Percentiles rank a stretch among this genome's conserved stretches.
These are phyloP conservation scores for Curvularia spicifera DNA, from an alignment of 2,329 filamentous ascomycete species.

Conservation along the genomic window DNA sequence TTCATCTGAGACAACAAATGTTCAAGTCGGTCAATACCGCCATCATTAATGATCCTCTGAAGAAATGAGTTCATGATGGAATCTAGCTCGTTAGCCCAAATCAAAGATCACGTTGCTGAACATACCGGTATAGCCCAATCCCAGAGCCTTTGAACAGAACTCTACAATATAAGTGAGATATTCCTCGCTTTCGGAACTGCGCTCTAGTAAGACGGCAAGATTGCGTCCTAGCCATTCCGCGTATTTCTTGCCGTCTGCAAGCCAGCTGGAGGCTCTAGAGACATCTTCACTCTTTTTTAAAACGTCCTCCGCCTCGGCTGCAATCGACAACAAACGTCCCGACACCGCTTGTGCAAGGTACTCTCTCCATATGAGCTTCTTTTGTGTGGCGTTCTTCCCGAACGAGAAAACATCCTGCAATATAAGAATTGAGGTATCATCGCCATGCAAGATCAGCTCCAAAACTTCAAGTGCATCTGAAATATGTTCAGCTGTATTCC, in stretches of 20 bases:
- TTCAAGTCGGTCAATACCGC: constrained; percentile 32
- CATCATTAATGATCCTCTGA: constrained; percentile 19
- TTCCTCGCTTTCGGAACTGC: constrained; percentile 47
- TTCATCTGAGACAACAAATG: constrained; percentile 54
- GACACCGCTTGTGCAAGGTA: constrained; percentile 64
- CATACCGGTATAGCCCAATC: constrained; percentile 72
- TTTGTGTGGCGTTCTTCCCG: constrained; percentile 53
- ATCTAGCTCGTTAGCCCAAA: constrained; percentile 27
- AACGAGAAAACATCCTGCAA: constrained; percentile 54
- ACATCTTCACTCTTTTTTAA: constrained; percentile 46
- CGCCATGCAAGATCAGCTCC: constrained; percentile 52
- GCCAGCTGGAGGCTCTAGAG: constrained; percentile 58
- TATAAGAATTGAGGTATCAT: constrained; percentile 52
- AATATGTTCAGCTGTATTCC: constrained; percentile 43
- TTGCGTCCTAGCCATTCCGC: constrained; percentile 74
- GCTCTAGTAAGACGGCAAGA: constrained; percentile 59
- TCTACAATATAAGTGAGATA: constrained; percentile 41
- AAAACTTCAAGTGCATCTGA: constrained; percentile 55
- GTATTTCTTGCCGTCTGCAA: constrained; percentile 69
- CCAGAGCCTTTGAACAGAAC: constrained; percentile 65
- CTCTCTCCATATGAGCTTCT: constrained; percentile 68
- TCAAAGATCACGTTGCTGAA: background rate
- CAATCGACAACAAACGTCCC: constrained; percentile 64
- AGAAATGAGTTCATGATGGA: constrained; percentile 29
- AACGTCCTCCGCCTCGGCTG: constrained; percentile 65